Conservation (phyloP, 2,329 filamentous ascomycete species). For the Aspergillus ochraceus region DNA sequence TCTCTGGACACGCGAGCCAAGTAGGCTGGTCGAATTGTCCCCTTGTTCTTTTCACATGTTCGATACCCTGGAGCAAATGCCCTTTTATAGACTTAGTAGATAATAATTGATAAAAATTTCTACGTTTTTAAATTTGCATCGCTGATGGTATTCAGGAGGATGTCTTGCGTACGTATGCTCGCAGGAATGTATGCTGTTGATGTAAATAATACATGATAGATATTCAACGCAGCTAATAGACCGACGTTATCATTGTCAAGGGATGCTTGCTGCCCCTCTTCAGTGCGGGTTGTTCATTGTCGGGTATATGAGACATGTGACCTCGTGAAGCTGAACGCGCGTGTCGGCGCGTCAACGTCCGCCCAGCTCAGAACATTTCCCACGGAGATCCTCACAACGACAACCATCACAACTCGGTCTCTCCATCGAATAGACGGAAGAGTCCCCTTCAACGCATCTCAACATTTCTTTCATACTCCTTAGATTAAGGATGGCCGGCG, state of each 20-base stretch:
- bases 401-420: neutral
- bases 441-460: constrained; percentile 9
- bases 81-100: constrained; percentile 11
- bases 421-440: neutral
- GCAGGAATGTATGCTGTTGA: too few species aligned
- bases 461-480: neutral
- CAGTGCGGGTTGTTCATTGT: neutral
- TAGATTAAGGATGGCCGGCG: constrained; percentile 29
- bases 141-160: too few species aligned
- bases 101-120: neutral
- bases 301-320: constrained; percentile 34
- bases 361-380: neutral
- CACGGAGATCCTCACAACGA: neutral
- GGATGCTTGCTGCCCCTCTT: neutral
- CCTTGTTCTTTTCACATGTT: constrained; percentile 16
- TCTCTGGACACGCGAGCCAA: constrained; percentile 61
- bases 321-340: constrained; percentile 34
- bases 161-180: too few species aligned
- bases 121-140: neutral
- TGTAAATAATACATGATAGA: neutral
- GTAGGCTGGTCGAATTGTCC: constrained; percentile 29
- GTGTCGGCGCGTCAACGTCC: constrained; percentile 25
- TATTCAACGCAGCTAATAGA: neutral
- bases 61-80: constrained; percentile 19
- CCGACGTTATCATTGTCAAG: neutral